Conservation (phyloP, 23 red algal genomes). For the Gracilariopsis chorda region DNA sequence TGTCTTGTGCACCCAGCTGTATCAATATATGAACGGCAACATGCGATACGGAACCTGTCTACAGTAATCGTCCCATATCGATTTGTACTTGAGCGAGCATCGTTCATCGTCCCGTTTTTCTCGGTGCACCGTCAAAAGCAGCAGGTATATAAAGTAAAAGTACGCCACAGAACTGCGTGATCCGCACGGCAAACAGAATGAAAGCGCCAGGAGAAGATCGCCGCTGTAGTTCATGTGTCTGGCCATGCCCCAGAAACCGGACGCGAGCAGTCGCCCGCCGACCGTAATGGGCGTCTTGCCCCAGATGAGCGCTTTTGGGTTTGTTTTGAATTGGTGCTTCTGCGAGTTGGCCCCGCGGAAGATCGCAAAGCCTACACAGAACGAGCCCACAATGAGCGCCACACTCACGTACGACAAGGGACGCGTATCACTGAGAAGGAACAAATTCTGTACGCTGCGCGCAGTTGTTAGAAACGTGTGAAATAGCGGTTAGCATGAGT, state of each 20-base stretch:
- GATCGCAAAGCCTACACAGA: conserved; percentile 56
- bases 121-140: conserved; percentile 87
- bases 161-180: conserved; percentile 32
- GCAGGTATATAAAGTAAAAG: conserved; percentile 97
- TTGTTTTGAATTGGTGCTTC: conserved; percentile 92
- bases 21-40: conserved; percentile 75
- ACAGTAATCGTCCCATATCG: conserved; percentile 93
- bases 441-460: conserved; percentile 49
- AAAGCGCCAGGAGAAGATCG: conserved; percentile 82
- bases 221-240: conserved; percentile 95
- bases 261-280: conserved; percentile 80
- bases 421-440: conserved; percentile 50
- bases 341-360: conserved; percentile 98
- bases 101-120: conserved; percentile 85
- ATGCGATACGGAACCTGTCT: conserved; percentile 74
- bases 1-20: too few species aligned
- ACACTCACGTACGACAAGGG: conserved; percentile 8
- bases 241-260: conserved; percentile 92
- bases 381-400: not conserved
- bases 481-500: too few species aligned
- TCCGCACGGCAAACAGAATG: conserved; percentile 83
- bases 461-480: not conserved
- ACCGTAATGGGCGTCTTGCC: conserved; percentile 71
- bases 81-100: conserved; percentile 84
- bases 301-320: conserved; percentile 75